Percentiles rank a stretch among this genome's conserved stretches.
Evolutionary conservation across 2,329 filamentous ascomycete species (phyloP).

Genomic region (Fusarium albosuccineum): DNA sequence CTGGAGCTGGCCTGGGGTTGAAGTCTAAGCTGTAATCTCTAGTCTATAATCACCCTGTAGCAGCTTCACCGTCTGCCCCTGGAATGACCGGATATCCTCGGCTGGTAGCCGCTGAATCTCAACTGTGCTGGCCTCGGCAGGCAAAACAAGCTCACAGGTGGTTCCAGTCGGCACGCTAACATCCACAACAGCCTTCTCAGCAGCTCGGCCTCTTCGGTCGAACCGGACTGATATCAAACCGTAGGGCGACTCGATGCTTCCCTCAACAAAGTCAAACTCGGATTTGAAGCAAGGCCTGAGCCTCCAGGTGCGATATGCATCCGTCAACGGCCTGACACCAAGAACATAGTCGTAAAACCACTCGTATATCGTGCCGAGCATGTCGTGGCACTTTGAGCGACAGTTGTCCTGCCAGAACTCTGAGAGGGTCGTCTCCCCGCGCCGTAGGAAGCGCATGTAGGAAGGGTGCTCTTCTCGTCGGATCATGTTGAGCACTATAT

Average conservation of each 20-base stretch:
- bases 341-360: constrained; percentile 60
- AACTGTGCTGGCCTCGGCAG: constrained; percentile 28
- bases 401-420: constrained; percentile 61
- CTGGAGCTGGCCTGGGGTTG: no score
- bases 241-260: constrained; percentile 56
- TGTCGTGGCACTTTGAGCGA: constrained; percentile 61
- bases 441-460: constrained; percentile 61
- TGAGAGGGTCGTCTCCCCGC: constrained; percentile 58
- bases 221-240: constrained; percentile 48
- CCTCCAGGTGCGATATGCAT: constrained; percentile 57
- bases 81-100: neutral
- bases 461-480: constrained; percentile 61
- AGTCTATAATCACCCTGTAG: constrained; percentile 37
- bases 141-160: constrained; percentile 36
- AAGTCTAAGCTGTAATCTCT: constrained; percentile 27
- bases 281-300: constrained; percentile 54
- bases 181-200: constrained; percentile 27
- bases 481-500: constrained; percentile 58
- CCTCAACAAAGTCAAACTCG: constrained; percentile 56
- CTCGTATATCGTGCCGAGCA: constrained; percentile 62
- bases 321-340: constrained; percentile 52
- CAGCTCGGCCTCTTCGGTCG: constrained; percentile 26
- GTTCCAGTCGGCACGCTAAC: constrained; percentile 39
- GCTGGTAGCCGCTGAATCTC: constrained; percentile 22
- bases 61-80: constrained; percentile 31